Evolutionary conservation across 2,329 filamentous ascomycete species (phyloP).

Genomic region (Daldinia sp.): DNA sequence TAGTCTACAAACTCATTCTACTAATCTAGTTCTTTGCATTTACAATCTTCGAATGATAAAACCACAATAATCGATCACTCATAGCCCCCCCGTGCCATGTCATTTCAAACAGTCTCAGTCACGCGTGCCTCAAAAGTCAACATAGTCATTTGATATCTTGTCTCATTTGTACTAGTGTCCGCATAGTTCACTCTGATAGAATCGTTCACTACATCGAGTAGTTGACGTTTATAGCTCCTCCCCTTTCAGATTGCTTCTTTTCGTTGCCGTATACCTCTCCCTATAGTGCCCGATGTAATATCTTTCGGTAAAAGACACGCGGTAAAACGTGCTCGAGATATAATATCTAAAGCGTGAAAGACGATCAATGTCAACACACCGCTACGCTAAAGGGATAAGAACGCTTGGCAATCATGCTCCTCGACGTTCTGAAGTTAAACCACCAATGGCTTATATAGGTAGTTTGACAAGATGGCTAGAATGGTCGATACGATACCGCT

Average conservation of each 20-base stretch:
- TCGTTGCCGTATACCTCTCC: slow-evolving; percentile 17
- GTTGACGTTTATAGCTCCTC: slow-evolving; percentile 17
- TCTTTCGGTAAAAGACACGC: slow-evolving; percentile 11
- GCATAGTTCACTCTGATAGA: slow-evolving; percentile 6
- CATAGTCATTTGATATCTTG: slow-evolving; percentile 13
- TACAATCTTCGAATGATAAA: no score
- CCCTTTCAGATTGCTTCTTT: slow-evolving; percentile 6
- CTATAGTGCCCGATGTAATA: slow-evolving; percentile 7
- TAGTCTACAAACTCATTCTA: not conserved
- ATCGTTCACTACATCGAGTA: slow-evolving; percentile 30
- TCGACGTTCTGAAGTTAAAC: not conserved
- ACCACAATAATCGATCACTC: no score
- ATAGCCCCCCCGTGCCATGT: no score
- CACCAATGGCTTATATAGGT: not conserved
- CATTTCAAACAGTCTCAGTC: not conserved
- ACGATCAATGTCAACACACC: slow-evolving; percentile 5
- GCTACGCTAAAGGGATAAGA: slow-evolving; percentile 14
- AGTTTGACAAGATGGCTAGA: slow-evolving; percentile 5
- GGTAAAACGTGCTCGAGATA: slow-evolving; percentile 8
- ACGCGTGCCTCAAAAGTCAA: not conserved
- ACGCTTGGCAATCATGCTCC: slow-evolving; percentile 9
- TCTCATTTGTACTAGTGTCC: slow-evolving; percentile 22
- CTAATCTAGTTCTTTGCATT: not conserved
- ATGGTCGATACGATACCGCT: slow-evolving; percentile 7
- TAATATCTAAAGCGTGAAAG: slow-evolving; percentile 8